Evolutionary conservation across 768 basidiomycete species (phyloP), one percentile per base, ranked within the genome.

Genomic region (Podaxis carcinomalis): DNA sequence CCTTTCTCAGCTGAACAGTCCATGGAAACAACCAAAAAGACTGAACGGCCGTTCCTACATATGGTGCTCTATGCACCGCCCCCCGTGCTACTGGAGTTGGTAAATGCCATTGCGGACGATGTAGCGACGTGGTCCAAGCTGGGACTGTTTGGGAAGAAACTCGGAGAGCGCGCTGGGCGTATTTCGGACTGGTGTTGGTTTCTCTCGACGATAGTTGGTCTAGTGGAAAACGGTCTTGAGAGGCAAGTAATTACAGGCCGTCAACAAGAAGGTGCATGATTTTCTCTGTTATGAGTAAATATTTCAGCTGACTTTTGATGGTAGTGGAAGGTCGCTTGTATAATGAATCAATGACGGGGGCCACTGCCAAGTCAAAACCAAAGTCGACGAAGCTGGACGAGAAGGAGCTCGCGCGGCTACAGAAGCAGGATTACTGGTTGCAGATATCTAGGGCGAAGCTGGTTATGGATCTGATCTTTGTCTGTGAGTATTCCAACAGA

Each of bases 101-200:
- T 89, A 56, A 86, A 89, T 65, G 85, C 87, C 2, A 70, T 86
- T 37, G 81, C 92, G 5, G 92, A 94, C 67, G 92, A 94, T 73
- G 70, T 91, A n/a, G 80, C 82, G 51, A 92, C 91, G n/a, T 83
- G 87, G 66, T 85, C 88, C 11, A 78, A 77, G 62, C 73, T 93
- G 28, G 92, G 92, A 1, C 73, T 94, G 9, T 65, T 93, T 3
- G 84, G 88, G 4, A 81, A 83, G 65, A 80, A 77, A 53, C 73
- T 81, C 1, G 92, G 92, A 16, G 80, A 83, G 53, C 82, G 85
- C 37, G 92, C 91, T 2, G 90, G 78, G 37, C 82, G 84, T 10
- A 85, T 92, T 68, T 85, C 92, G 1, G 85, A 93, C 71, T 93
- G 89, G 89, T 92, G 92, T 69, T 94, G 92, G 92, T 80, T 94